Conservation (phyloP, 345 rosid species). For the Ceriops decandra region DNA sequence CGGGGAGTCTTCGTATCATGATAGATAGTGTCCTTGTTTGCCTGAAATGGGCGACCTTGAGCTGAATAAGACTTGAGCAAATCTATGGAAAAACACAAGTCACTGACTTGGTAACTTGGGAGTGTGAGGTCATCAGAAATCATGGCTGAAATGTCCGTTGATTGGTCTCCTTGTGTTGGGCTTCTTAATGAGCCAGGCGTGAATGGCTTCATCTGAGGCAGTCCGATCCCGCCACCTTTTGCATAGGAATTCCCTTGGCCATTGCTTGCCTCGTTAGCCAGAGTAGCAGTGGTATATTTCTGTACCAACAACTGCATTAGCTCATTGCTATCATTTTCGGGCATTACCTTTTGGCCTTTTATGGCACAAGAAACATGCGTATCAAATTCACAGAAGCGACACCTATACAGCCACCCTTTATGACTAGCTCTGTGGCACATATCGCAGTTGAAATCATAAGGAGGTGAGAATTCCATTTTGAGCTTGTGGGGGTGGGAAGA, state of each 20-base stretch:
- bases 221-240: constrained; percentile 1
- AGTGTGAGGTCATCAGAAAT: constrained; percentile 30
- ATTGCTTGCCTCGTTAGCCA: not conserved
- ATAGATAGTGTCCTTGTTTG: constrained; percentile 4
- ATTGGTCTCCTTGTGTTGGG: not conserved
- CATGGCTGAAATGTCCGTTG: constrained; percentile 17
- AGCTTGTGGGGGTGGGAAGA: constrained; percentile 44
- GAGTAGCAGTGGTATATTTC: constrained; percentile 4
- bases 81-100: constrained; percentile 43
- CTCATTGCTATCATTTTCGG: constrained; percentile 24
- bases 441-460: constrained; percentile 44
- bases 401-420: constrained; percentile 50
- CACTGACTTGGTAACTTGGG: constrained; percentile 46
- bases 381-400: constrained; percentile 49
- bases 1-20: constrained; percentile 1
- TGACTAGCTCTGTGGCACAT: constrained; percentile 33
- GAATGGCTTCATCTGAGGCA: not conserved
- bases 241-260: not conserved
- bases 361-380: constrained; percentile 46
- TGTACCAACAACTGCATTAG: constrained; percentile 28
- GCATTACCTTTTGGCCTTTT: constrained; percentile 12
- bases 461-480: constrained; percentile 43
- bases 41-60: not conserved
- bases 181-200: constrained; percentile 2
- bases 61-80: constrained; percentile 34